phyloP scores from a whole-genome alignment of 805 yeast genomes.

The Candida verbasci region DNA sequence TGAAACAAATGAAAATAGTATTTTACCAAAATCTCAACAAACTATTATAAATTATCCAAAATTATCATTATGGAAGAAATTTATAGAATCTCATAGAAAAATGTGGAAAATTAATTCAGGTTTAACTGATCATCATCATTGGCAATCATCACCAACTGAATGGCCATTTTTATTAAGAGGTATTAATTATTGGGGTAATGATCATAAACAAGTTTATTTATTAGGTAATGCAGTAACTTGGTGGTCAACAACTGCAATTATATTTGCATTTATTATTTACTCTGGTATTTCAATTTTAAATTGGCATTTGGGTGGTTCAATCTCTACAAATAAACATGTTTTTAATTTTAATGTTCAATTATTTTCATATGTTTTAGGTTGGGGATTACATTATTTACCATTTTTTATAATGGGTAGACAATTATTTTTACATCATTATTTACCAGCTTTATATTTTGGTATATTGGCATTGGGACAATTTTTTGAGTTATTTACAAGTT shows the following conservation, averaged over 20 bases:
- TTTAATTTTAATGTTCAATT: conserved; percentile 63
- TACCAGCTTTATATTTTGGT: conserved; percentile 90
- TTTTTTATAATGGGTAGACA: conserved; percentile 89
- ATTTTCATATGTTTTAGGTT: conserved; percentile 61
- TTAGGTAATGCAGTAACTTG: conserved; percentile 77
- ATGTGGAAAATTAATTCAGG: conserved; percentile 80
- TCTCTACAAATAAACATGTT: conserved; percentile 49
- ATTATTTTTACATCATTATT: conserved; percentile 86
- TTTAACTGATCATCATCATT: conserved; percentile 63
- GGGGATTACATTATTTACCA: conserved; percentile 69
- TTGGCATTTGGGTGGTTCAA: conserved; percentile 54
- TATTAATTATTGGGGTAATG: conserved; percentile 72
- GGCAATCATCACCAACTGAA: conserved; percentile 64
- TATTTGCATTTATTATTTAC: conserved; percentile 48
- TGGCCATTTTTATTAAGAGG: conserved; percentile 80
- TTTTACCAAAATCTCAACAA: conserved; percentile 23
- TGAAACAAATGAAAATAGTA: conserved; percentile 61
- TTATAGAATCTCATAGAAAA: conserved; percentile 59
- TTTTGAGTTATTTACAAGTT: conserved; percentile 46
- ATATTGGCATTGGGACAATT: conserved; percentile 70
- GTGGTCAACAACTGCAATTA: conserved; percentile 64
- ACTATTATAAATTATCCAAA: conserved; percentile 43
- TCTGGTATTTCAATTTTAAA: conserved; percentile 44
- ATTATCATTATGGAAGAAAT: conserved; percentile 53
- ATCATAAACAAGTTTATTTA: conserved; percentile 60